phyloP scores from a whole-genome alignment of 768 basidiomycete genomes.

The Hemileccinum rubropunctum region DNA sequence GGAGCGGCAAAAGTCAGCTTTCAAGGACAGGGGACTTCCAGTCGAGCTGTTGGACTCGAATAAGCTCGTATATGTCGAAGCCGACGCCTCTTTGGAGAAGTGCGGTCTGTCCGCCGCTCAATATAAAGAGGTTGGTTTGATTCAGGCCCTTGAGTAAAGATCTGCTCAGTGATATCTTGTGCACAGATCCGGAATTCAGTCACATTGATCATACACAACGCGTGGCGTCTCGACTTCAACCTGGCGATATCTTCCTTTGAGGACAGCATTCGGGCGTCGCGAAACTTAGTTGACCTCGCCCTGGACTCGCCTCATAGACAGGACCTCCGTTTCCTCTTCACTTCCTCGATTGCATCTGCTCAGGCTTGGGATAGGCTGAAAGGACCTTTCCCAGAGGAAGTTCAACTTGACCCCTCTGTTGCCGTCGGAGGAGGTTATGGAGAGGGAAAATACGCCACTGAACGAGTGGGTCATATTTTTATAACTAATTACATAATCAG shows the following conservation, averaged over 20 bases:
- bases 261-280: constrained; percentile 37
- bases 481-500: not conserved
- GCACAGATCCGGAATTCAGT: constrained; percentile 32
- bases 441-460: constrained; percentile 44
- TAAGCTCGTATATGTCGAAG: constrained; percentile 39
- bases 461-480: constrained; percentile 28
- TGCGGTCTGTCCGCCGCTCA: constrained; percentile 29
- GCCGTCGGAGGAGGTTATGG: constrained; percentile 44
- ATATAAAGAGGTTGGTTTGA: constrained; percentile 17
- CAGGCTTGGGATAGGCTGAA: constrained; percentile 29
- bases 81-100: constrained; percentile 29
- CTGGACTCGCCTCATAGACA: constrained; percentile 25
- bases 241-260: constrained; percentile 42
- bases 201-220: constrained; percentile 40
- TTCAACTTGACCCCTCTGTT: no score
- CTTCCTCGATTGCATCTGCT: constrained; percentile 38
- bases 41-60: constrained; percentile 25
- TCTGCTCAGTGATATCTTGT: not conserved
- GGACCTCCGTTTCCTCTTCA: constrained; percentile 37
- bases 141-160: not conserved
- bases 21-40: constrained; percentile 37
- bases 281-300: constrained; percentile 34
- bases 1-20: constrained; percentile 33
- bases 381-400: constrained; percentile 30
- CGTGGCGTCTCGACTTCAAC: constrained; percentile 47